Conservation (phyloP, 306 rosid genomes). For the Mimosa pudica region DNA sequence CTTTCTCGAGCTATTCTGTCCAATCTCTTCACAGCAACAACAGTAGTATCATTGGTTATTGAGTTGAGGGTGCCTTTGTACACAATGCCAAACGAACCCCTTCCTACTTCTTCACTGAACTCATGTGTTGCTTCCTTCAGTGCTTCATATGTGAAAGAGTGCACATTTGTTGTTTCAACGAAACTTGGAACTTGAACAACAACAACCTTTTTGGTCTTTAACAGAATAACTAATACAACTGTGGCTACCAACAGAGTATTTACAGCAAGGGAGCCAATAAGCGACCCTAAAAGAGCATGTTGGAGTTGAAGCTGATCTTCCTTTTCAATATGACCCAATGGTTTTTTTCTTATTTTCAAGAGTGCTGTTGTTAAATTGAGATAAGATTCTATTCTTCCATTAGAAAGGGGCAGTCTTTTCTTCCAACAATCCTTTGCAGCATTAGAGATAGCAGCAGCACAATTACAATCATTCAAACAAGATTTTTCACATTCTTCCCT, state of each 20-base stretch:
- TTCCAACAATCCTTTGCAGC: constrained; percentile 29
- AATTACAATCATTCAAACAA: constrained; percentile 46
- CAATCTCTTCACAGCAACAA: constrained; percentile 47
- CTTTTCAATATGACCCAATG: neutral
- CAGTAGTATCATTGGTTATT: neutral
- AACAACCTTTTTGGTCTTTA: constrained; percentile 27
- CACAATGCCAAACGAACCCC: constrained; percentile 54
- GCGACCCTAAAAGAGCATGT: constrained; percentile 34
- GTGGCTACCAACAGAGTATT: constrained; percentile 28
- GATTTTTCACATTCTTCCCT: constrained; percentile 29
- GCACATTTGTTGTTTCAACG: constrained; percentile 44
- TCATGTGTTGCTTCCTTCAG: constrained; percentile 40
- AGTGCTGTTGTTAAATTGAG: constrained; percentile 33
- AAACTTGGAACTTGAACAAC: constrained; percentile 10
- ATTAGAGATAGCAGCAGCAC: constrained; percentile 31
- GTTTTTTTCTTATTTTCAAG: constrained; percentile 25
- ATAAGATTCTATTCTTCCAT: constrained; percentile 20
- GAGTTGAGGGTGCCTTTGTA: constrained; percentile 44
- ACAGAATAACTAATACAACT: constrained; percentile 10
- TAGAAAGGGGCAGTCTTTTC: constrained; percentile 46
- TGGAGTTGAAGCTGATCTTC: constrained; percentile 6
- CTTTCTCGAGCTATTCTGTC: constrained; percentile 47
- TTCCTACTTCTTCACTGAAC: constrained; percentile 43
- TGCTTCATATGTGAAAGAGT: constrained; percentile 36
- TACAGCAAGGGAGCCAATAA: constrained; percentile 35